phyloP scores from a whole-genome alignment of 495 filamentous ascomycete genomes.

The Lophium mytilinum region DNA sequence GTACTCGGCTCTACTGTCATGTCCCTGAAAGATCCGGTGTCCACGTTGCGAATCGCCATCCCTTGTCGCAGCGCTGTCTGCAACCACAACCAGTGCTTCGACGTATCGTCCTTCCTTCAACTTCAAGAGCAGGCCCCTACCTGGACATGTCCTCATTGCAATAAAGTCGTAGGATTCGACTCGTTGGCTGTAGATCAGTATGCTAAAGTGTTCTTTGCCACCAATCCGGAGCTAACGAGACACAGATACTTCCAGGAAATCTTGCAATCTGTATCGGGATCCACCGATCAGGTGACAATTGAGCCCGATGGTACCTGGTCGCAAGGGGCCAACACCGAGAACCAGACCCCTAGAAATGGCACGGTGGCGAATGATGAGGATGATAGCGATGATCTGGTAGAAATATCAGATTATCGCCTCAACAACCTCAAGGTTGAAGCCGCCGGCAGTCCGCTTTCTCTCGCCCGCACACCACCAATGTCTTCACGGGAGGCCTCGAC shows the following conservation, averaged over 20 bases:
- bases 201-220: constrained; percentile 29
- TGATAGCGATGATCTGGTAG: constrained; percentile 18
- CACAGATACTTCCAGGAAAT: constrained; percentile 86
- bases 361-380: background rate
- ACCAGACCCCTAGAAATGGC: constrained; percentile 24
- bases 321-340: constrained; percentile 33
- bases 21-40: constrained; percentile 87
- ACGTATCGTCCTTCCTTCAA: constrained; percentile 86
- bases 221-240: background rate
- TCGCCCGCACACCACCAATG: constrained; percentile 15
- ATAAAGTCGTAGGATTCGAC: constrained; percentile 71
- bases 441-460: constrained; percentile 6
- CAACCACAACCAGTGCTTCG: constrained; percentile 90
- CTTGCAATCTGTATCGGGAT: constrained; percentile 56
- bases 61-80: constrained; percentile 76
- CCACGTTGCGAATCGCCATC: constrained; percentile 68
- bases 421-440: constrained; percentile 20
- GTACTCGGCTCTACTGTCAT: constrained; percentile 77
- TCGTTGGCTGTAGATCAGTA: constrained; percentile 79
- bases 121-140: constrained; percentile 92
- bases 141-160: constrained; percentile 90
- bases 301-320: constrained; percentile 81
- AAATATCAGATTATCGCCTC: constrained; percentile 19
- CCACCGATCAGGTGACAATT: constrained; percentile 76
- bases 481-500: constrained; percentile 23